phyloP scores from a whole-genome alignment of 192 early-diverging fungal genomes.

The Backusella australiensis region DNA sequence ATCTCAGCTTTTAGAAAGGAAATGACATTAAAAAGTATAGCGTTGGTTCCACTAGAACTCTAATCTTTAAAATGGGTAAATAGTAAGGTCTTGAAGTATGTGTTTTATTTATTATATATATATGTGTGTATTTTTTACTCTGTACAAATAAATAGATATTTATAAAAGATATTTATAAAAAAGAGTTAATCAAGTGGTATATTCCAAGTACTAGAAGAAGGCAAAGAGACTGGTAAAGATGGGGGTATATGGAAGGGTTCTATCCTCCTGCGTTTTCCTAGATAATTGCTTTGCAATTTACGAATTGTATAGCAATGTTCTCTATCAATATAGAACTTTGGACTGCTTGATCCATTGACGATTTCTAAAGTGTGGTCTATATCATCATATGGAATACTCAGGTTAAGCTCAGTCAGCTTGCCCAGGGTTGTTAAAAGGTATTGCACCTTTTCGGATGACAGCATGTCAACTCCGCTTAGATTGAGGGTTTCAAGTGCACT shows the following conservation, averaged over 20 bases:
- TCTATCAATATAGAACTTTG: conserved; percentile 19
- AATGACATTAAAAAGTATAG: conserved; percentile 25
- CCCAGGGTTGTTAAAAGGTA: conserved; percentile 14
- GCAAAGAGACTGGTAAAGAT: not conserved
- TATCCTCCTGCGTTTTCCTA: not conserved
- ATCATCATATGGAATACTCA: conserved; percentile 27
- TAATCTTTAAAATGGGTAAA: not conserved
- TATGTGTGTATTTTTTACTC: not conserved
- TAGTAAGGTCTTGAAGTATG: not conserved
- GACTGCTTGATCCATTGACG: conserved; percentile 2
- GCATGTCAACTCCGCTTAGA: conserved; percentile 21
- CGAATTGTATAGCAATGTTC: conserved; percentile 31
- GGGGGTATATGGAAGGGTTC: not conserved
- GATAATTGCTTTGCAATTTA: not conserved
- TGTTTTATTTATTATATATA: not conserved
- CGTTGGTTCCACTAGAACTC: conserved; percentile 19
- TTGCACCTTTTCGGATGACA: conserved; percentile 11
- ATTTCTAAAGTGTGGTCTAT: conserved; percentile 16
- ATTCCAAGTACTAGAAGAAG: not conserved
- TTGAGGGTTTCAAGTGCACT: conserved; percentile 19
- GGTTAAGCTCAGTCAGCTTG: conserved; percentile 14
- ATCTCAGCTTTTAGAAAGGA: conserved; percentile 51
- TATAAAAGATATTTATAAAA: not conserved
- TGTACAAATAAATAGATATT: not conserved
- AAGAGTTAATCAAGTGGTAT: conserved; percentile 1